Conservation (phyloP, 176 grass and related monocot genomes). For the Ensete ventricosum region DNA sequence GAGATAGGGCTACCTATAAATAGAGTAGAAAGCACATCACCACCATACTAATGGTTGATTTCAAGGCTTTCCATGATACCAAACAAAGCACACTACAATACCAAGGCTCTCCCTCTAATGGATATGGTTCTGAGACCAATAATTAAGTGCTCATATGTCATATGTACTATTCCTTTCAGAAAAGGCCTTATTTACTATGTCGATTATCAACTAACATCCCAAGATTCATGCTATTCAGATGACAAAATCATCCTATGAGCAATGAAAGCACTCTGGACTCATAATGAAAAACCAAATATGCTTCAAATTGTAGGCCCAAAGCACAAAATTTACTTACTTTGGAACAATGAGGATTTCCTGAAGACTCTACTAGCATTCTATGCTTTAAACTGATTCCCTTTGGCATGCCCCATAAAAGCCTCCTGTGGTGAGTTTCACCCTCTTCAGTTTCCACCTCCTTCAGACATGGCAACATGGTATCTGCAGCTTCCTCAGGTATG, state of each 20-base stretch:
- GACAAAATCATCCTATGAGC: not conserved
- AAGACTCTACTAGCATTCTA: not conserved
- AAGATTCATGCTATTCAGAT: not conserved
- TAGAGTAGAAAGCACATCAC: no score
- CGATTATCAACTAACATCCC: not conserved
- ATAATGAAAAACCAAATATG: not conserved
- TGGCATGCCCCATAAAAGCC: slow-evolving; percentile 5
- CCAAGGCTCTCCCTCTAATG: no score
- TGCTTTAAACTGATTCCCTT: not conserved
- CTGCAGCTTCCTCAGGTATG: slow-evolving; percentile 52
- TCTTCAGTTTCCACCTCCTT: not conserved
- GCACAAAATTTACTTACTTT: not conserved
- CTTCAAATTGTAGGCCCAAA: not conserved
- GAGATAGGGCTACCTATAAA: no score
- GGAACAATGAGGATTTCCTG: not conserved
- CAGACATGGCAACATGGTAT: slow-evolving; percentile 75
- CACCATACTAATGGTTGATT: no score
- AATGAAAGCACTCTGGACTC: not conserved
- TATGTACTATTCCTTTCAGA: no score
- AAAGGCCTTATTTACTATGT: no score
- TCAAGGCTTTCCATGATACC: no score
- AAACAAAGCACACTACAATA: no score
- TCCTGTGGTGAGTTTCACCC: slow-evolving; percentile 1
- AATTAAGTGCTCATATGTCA: not conserved
- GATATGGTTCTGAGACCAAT: not conserved